Evolutionary conservation across 2,329 filamentous ascomycete species (phyloP), one percentile per base, ranked within the genome.

Genomic region (Alternaria solani): DNA sequence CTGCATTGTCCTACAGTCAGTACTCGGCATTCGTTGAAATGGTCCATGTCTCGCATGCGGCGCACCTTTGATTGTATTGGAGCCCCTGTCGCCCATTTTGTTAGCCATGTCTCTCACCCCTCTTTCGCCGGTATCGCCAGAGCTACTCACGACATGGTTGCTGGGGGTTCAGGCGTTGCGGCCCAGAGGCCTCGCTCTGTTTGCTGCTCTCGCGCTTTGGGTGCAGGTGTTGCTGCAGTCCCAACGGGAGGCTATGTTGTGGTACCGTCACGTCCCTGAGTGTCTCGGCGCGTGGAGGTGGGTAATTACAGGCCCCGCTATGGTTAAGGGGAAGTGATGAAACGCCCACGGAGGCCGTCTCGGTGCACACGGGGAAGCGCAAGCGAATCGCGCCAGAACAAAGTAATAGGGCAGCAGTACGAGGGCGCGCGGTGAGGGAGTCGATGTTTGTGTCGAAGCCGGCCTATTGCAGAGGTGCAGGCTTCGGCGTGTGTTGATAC

Each of bases 41-140:
- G 26, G 12, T 18, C 7, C 30, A 12, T 18, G 51, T 43, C 25
- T 57, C 20, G 51, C 8, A n/a, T 38, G 34, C 42, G 51, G 51
- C 76, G 68, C 70, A 81, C 80, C 80, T 77, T 82, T 82, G 71
- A 82, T 82, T 32, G 78, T 79, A 71, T 82, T 82, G 69, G 74
- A 80, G 72, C 79, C 80, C 69, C 75, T 80, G 60, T 38, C 60
- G 59, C 38, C 54, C 32, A 39, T 51, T 56, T 46, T 54, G 62
- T 75, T 81, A 86, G 85, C 84, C 79, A 48, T 48, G 57, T 48
- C 56, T 39, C 62, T 61, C 60, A 53, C 59, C 59, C 41, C 51
- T 49, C 54, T 28, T 28, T 49, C 34, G 16, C 28, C 59, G 18
- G 9, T 23, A 49, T 41, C 42, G 43, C 55, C 28, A 44, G 39